These are phyloP conservation scores for Ophiostoma triangulosporum DNA, from an alignment of 2,329 filamentous ascomycete species.

Conservation along the genomic window DNA sequence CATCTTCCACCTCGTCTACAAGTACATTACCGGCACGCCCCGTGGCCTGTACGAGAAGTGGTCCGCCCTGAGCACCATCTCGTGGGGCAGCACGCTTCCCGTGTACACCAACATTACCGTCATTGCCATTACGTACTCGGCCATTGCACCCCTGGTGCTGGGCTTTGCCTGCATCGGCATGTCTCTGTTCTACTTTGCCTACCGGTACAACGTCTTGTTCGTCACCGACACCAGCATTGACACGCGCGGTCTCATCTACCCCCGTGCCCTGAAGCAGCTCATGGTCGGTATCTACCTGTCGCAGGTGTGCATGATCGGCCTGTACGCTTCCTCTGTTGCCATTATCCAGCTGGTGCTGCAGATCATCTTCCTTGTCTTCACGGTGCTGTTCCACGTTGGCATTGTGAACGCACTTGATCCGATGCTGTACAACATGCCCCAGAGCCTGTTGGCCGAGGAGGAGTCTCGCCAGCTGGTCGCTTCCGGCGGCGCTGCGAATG, in stretches of 20 bases:
- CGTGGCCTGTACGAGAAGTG: constrained; percentile 69
- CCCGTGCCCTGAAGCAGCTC: constrained; percentile 77
- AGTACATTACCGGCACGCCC: constrained; percentile 62
- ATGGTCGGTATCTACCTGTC: constrained; percentile 71
- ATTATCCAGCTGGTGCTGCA: constrained; percentile 61
- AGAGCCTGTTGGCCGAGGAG: constrained; percentile 45
- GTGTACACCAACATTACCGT: constrained; percentile 70
- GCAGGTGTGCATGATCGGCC: constrained; percentile 66
- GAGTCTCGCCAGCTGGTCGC: constrained; percentile 19
- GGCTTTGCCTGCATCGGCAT: constrained; percentile 70
- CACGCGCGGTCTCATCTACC: constrained; percentile 84
- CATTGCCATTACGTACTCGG: constrained; percentile 67
- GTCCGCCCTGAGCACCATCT: constrained; percentile 57
- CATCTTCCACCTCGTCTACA: constrained; percentile 61
- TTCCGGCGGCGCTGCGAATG: neutral
- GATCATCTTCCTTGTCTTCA: constrained; percentile 62
- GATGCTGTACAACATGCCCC: constrained; percentile 65
- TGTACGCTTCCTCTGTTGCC: constrained; percentile 57
- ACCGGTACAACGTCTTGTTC: constrained; percentile 77
- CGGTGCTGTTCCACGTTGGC: constrained; percentile 59
- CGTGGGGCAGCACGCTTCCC: constrained; percentile 75
- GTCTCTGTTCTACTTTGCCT: constrained; percentile 69
- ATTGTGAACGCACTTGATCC: constrained; percentile 63
- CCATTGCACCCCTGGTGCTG: constrained; percentile 74
- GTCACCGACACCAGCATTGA: constrained; percentile 70